These are phyloP conservation scores for Nemania serpens DNA, from an alignment of 2,329 filamentous ascomycete species.

Conservation along the genomic window DNA sequence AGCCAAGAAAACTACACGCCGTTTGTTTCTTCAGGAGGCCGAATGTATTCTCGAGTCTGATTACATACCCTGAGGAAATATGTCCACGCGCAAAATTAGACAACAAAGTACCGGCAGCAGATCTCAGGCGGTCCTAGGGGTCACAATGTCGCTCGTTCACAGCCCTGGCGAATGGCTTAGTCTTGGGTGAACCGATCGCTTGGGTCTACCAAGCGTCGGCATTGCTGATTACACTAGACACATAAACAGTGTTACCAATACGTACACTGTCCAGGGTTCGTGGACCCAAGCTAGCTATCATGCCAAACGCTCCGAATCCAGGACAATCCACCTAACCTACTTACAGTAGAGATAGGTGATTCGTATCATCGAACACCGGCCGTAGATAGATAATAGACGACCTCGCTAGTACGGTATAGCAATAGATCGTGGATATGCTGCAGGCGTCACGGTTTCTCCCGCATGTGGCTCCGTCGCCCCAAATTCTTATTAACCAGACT, in stretches of 20 bases:
- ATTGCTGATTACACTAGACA: neutral
- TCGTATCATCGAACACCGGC: neutral
- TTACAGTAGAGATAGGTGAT: neutral
- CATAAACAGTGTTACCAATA: neutral
- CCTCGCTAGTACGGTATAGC: neutral
- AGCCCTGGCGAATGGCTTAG: neutral
- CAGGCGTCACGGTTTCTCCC: neutral
- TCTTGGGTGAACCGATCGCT: conserved; percentile 15
- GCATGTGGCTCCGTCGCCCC: neutral
- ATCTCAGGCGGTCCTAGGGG: no score
- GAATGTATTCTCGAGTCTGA: no score
- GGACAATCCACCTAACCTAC: neutral
- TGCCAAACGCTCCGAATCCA: neutral
- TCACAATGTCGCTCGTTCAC: neutral
- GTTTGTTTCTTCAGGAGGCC: no score
- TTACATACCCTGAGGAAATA: no score
- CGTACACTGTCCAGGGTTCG: neutral
- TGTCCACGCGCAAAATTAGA: neutral
- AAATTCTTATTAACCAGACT: neutral
- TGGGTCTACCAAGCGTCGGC: conserved; percentile 15
- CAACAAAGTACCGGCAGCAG: neutral
- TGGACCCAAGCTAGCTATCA: neutral
- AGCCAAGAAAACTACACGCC: no score
- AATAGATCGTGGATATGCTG: neutral
- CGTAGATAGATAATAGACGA: neutral